Percentiles rank a stretch among this genome's conserved stretches.
phyloP scores from a whole-genome alignment of 495 filamentous ascomycete genomes.

The Podospora didyma region DNA sequence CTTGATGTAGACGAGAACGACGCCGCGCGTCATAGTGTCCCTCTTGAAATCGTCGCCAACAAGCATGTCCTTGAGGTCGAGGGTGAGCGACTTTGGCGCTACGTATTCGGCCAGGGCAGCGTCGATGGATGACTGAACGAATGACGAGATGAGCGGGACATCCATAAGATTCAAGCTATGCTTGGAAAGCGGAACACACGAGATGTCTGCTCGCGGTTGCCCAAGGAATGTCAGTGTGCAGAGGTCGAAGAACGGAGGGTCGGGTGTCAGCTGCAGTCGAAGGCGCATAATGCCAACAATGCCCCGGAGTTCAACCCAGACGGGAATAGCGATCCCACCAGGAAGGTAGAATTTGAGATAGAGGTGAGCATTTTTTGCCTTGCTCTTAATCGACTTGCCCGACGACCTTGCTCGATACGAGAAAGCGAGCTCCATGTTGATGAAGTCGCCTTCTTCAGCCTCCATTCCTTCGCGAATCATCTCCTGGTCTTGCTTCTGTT shows the following conservation, averaged over 20 bases:
- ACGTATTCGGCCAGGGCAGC: slow-evolving; percentile 69
- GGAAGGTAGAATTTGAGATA: slow-evolving; percentile 66
- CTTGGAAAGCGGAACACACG: slow-evolving; percentile 63
- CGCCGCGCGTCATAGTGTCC: slow-evolving; percentile 60
- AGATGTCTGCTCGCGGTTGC: slow-evolving; percentile 67
- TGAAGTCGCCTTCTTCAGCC: slow-evolving; percentile 68
- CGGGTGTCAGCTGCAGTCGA: slow-evolving; percentile 63
- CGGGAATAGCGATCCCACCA: slow-evolving; percentile 53
- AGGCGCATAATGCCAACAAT: slow-evolving; percentile 61
- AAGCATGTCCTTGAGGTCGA: slow-evolving; percentile 71
- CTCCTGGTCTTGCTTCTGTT: slow-evolving; percentile 31
- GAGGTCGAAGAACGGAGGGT: slow-evolving; percentile 67
- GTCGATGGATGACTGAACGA: slow-evolving; percentile 69
- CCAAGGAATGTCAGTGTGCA: slow-evolving; percentile 71
- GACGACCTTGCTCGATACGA: slow-evolving; percentile 59
- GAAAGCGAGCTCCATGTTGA: slow-evolving; percentile 67
- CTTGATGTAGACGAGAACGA: slow-evolving; percentile 60
- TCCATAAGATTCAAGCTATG: slow-evolving; percentile 67
- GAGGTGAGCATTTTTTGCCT: slow-evolving; percentile 66
- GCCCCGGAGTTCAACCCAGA: slow-evolving; percentile 69
- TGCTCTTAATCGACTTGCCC: slow-evolving; percentile 51
- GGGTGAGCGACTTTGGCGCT: slow-evolving; percentile 65
- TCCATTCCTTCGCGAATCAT: slow-evolving; percentile 61
- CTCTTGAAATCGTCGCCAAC: slow-evolving; percentile 75
- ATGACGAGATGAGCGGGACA: slow-evolving; percentile 64